Evolutionary conservation across 2,329 filamentous ascomycete species (phyloP), one percentile per base, ranked within the genome.

Genomic region (Anthostomella pinea): DNA sequence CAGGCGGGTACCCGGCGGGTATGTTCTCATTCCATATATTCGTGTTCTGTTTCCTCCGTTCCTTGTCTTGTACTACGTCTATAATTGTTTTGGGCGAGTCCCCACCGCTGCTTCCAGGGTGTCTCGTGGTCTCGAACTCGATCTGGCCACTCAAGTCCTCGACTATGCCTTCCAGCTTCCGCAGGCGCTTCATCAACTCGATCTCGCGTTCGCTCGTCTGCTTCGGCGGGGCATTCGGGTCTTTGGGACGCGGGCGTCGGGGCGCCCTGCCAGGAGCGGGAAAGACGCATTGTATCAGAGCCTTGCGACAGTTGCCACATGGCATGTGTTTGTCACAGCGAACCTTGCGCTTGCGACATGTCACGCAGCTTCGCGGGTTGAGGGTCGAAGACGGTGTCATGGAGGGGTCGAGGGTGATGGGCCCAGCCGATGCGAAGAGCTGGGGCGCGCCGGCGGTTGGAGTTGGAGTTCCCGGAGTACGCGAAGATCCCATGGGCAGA

Each of bases 271-370:
- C 85, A 1, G 85, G 85, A 3, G 83, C 81, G 1, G 85, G 85
- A 55, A 86, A 89, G 31, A 87, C 67, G 59, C 85, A 89, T 49
- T 83, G 76, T 39, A 84, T 84, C 50, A 81, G 68, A 25, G 81
- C 82, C 46, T 82, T 77, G 26, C 76, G 75, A 59, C 85, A 89
- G 59, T 89, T 88, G 51, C 79, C 79, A 60, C 85, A 89, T 11
- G 84, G 82, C 68, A 86, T 79, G 52, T 77, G 73, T 66, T 88
- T 88, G 66, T 89, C 83, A 69, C 85, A 89, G 53, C 83, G 83
- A 36, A 89, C 85, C 54, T 81, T 81, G 28, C 77, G 64, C 29
- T 66, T 62, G 3, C 73, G 60, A 51, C 73, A 77, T 18, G 71
- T 75, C 11, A 75, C 67, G 46, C 73, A 76, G 17, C 66, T 69